These are phyloP conservation scores for Rhododendron ferrugineum DNA, from an alignment of 148 eudicot species.

Conservation along the genomic window DNA sequence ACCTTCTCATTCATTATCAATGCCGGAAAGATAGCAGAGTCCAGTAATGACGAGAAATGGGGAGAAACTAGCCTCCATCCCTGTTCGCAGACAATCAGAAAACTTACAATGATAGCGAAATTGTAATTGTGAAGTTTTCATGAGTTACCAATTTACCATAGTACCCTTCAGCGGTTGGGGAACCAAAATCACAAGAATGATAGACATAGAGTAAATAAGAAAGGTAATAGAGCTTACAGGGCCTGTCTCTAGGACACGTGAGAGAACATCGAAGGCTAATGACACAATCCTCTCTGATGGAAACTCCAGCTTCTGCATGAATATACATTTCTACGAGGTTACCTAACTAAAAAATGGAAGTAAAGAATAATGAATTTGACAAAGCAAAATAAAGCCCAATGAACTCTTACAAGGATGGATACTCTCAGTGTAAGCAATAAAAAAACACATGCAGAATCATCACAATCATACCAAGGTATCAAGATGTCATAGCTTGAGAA, in stretches of 20 bases:
- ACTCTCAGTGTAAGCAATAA: not conserved
- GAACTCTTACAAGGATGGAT: not conserved
- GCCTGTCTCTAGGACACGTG: slow-evolving; percentile 74
- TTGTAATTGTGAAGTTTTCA: not conserved
- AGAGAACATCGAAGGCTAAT: slow-evolving; percentile 69
- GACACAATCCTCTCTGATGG: slow-evolving; percentile 64
- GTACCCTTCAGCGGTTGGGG: not conserved
- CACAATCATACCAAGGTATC: not conserved
- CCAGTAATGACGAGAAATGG: slow-evolving; percentile 58
- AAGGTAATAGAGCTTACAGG: slow-evolving; percentile 44
- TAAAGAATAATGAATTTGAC: not conserved
- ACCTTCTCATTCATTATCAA: slow-evolving; percentile 67
- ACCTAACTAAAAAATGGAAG: not conserved
- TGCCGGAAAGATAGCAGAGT: slow-evolving; percentile 63
- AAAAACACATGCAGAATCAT: not conserved
- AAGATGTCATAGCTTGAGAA: not conserved
- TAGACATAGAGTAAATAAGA: not conserved
- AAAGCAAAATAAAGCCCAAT: not conserved
- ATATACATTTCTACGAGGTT: not conserved
- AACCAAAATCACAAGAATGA: not conserved
- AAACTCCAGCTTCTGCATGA: slow-evolving; percentile 52
- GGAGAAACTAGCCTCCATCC: slow-evolving; percentile 85
- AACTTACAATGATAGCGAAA: not conserved
- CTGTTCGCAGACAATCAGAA: slow-evolving; percentile 27
- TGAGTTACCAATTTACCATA: not conserved